A percentile compares a stretch with the other conserved stretches of the same genome.
These are phyloP conservation scores for Botryotinia convoluta DNA, from an alignment of 2,329 filamentous ascomycete genomes.

Conservation along the genomic window DNA sequence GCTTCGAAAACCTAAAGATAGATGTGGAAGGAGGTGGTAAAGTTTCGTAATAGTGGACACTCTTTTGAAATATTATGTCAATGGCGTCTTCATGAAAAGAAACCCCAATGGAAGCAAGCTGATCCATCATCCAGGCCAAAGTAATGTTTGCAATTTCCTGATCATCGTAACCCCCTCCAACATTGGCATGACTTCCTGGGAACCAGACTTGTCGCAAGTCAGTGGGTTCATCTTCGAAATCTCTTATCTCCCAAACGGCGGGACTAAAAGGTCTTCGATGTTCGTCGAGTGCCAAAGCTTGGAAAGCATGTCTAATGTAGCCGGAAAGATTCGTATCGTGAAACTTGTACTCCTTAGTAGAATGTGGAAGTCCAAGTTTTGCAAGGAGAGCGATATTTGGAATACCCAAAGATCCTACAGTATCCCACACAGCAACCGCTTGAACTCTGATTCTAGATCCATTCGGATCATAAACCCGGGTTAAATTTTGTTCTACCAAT, in stretches of 20 bases:
- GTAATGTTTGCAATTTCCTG: conserved; percentile 48
- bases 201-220: conserved; percentile 46
- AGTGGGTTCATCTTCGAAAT: conserved; percentile 26
- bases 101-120: conserved; percentile 40
- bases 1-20: conserved; percentile 25
- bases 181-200: conserved; percentile 48
- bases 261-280: conserved; percentile 43
- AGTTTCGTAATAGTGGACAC: conserved; percentile 34
- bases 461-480: conserved; percentile 40
- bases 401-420: conserved; percentile 40
- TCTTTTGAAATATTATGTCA: conserved; percentile 35
- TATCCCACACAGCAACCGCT: conserved; percentile 51
- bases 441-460: conserved; percentile 42
- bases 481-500: conserved; percentile 40
- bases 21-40: conserved; percentile 24
- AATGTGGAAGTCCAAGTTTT: conserved; percentile 39
- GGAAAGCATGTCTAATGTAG: conserved; percentile 48
- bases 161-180: conserved; percentile 49
- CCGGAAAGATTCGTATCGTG: conserved; percentile 45
- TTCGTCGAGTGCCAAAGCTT: conserved; percentile 51
- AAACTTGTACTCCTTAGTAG: conserved; percentile 41
- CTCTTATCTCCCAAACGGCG: conserved; percentile 41
- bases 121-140: conserved; percentile 51
- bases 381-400: conserved; percentile 43
- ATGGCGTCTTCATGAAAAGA: conserved; percentile 40